Evolutionary conservation across 768 basidiomycete genomes (phyloP).

Genomic region (Imleria badia): DNA sequence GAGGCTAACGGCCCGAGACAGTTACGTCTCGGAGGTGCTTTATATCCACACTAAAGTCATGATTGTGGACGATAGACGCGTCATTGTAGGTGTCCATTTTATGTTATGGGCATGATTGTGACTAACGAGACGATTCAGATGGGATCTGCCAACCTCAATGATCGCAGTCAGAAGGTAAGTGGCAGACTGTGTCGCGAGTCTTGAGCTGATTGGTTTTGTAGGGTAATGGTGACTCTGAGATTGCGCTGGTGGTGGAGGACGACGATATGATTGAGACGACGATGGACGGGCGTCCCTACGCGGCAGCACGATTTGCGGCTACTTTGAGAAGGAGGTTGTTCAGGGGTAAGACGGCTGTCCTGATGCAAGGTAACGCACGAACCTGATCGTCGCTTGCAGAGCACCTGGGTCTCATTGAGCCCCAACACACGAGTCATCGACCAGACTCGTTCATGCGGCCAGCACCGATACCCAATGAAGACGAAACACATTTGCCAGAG

Average conservation of each 20-base stretch:
- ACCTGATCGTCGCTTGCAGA: slow-evolving; percentile 44
- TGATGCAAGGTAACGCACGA: not conserved
- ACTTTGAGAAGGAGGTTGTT: slow-evolving; percentile 81
- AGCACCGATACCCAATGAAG: slow-evolving; percentile 67
- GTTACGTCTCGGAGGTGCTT: slow-evolving; percentile 76
- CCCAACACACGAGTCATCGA: slow-evolving; percentile 53
- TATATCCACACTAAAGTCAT: slow-evolving; percentile 90
- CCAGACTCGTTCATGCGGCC: slow-evolving; percentile 69
- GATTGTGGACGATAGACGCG: slow-evolving; percentile 90
- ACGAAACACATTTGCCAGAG: slow-evolving; percentile 57
- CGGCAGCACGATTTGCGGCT: slow-evolving; percentile 79
- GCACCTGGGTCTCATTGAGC: slow-evolving; percentile 81
- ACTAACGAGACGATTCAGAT: slow-evolving; percentile 46
- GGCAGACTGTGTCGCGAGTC: not conserved
- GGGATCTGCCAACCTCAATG: slow-evolving; percentile 93
- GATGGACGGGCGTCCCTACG: slow-evolving; percentile 78
- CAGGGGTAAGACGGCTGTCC: slow-evolving; percentile 51
- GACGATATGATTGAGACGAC: slow-evolving; percentile 66
- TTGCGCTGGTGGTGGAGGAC: slow-evolving; percentile 91
- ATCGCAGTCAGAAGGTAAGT: slow-evolving; percentile 73
- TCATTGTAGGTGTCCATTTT: slow-evolving; percentile 61
- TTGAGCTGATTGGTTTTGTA: slow-evolving; percentile 27
- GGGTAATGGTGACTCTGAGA: slow-evolving; percentile 96
- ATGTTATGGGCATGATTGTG: not conserved
- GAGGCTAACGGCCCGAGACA: slow-evolving; percentile 28